These are phyloP conservation scores for Russula abietina DNA, from an alignment of 768 basidiomycete species.

Conservation along the genomic window DNA sequence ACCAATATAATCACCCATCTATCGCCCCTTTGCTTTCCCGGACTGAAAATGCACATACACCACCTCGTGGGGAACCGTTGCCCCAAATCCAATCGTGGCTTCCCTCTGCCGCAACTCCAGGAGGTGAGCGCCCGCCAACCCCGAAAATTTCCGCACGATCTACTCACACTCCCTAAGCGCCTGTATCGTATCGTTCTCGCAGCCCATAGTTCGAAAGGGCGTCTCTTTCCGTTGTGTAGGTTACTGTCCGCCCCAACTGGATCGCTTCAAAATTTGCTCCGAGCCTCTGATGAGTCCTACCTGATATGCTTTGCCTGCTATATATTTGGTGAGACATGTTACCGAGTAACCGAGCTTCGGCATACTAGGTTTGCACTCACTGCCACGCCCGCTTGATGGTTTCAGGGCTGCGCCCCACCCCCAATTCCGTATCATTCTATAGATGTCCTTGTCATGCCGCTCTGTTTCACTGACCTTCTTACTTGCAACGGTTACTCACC, in stretches of 20 bases:
- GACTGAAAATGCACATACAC: conserved; percentile 27
- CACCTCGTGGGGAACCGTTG: conserved; percentile 14
- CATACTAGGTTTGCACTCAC: background rate
- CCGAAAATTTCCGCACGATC: background rate
- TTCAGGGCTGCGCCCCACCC: background rate
- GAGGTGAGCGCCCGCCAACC: conserved; percentile 2
- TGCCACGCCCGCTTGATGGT: background rate
- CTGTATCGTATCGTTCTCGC: conserved; percentile 19
- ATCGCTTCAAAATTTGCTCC: background rate
- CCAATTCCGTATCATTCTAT: background rate
- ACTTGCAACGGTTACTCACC: conserved; percentile 18
- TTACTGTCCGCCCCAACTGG: background rate
- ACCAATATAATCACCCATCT: conserved; percentile 48
- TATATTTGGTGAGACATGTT: conserved; percentile 3
- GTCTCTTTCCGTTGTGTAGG: background rate
- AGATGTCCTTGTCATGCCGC: conserved; percentile 8
- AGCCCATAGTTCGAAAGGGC: conserved; percentile 5
- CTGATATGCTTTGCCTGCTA: background rate
- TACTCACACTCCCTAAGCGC: conserved; percentile 9
- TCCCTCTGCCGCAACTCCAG: conserved; percentile 14
- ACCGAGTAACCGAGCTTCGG: background rate
- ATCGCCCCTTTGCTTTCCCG: conserved; percentile 43
- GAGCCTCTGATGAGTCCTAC: background rate
- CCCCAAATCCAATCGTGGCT: conserved; percentile 23
- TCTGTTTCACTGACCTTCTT: background rate